A percentile compares a stretch with the other conserved stretches of the same genome.
These are phyloP conservation scores for Omphalotus olearius DNA, from an alignment of 1,284 basidiomycete species.

Conservation along the genomic window DNA sequence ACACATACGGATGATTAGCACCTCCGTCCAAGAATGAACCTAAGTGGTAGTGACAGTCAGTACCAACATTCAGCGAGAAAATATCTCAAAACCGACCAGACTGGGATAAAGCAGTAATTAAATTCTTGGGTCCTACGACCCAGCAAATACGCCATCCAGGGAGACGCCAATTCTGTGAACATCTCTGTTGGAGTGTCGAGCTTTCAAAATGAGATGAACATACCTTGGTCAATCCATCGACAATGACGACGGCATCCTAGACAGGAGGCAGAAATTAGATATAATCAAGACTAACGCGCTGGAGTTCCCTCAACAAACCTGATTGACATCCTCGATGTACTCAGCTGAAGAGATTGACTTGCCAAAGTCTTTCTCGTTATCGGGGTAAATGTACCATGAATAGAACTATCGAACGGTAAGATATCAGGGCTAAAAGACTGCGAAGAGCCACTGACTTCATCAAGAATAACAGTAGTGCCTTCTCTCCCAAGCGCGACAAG, in stretches of 20 bases:
- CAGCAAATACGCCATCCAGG: conserved; percentile 94
- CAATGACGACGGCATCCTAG: conserved; percentile 76
- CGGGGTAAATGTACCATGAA: conserved; percentile 89
- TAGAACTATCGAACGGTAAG: conserved; percentile 57
- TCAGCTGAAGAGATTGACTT: conserved; percentile 79
- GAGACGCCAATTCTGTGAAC: conserved; percentile 74
- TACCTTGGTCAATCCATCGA: conserved; percentile 92
- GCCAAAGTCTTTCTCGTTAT: conserved; percentile 70
- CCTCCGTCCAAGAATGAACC: conserved; percentile 88
- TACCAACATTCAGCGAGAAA: neutral
- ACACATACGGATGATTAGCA: conserved; percentile 80
- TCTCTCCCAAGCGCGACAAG: conserved; percentile 73
- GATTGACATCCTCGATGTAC: conserved; percentile 84
- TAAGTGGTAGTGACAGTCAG: conserved; percentile 13
- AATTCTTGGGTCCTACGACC: conserved; percentile 92
- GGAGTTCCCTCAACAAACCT: conserved; percentile 33
- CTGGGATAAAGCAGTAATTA: conserved; percentile 84
- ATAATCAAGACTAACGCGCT: neutral
- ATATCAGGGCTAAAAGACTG: neutral
- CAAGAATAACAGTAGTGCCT: conserved; percentile 79
- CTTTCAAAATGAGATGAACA: neutral
- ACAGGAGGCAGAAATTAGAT: conserved; percentile 1
- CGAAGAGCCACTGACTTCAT: conserved; percentile 56
- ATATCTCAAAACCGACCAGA: conserved; percentile 40
- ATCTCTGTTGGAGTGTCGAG: conserved; percentile 3